Percentiles rank a stretch among this genome's conserved stretches.
Evolutionary conservation across 768 basidiomycete genomes (phyloP).

Genomic region (Panaeolus papilionaceus): DNA sequence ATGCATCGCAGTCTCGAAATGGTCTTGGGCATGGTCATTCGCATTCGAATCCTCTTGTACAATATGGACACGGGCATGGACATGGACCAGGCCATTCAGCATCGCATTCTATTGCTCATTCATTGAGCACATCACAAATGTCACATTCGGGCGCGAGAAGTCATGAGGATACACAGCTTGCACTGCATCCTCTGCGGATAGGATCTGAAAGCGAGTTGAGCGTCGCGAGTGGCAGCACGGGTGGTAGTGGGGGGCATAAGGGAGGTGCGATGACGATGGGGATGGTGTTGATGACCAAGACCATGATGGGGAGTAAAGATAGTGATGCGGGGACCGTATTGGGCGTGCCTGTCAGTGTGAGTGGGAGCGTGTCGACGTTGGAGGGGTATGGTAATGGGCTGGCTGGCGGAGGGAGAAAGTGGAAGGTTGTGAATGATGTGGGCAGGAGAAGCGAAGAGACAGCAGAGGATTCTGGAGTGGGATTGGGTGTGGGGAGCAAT

Average conservation of each 20-base stretch:
- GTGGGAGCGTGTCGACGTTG: slow-evolving; percentile 10
- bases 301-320: slow-evolving; percentile 4
- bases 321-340: slow-evolving; percentile 7
- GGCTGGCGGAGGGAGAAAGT: slow-evolving; percentile 5
- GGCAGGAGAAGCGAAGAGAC: slow-evolving; percentile 3
- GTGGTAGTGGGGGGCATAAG: neutral
- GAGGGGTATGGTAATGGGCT: slow-evolving; percentile 4
- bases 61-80: neutral
- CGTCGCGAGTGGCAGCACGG: slow-evolving; percentile 1
- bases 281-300: slow-evolving; percentile 11
- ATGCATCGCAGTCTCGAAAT: slow-evolving; percentile 9
- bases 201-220: slow-evolving; percentile 5
- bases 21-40: neutral
- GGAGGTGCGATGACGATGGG: slow-evolving; percentile 4
- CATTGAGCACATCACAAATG: slow-evolving; percentile 1
- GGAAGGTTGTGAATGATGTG: slow-evolving; percentile 7
- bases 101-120: slow-evolving; percentile 6
- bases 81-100: neutral
- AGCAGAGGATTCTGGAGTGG: neutral
- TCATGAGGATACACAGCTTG: neutral
- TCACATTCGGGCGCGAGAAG: neutral
- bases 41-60: slow-evolving; percentile 1
- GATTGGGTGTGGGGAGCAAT: neutral
- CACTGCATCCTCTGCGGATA: slow-evolving; percentile 2
- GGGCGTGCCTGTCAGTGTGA: slow-evolving; percentile 10